Conservation (phyloP, 2,329 filamentous ascomycete genomes). For the Emergomyces africanus region DNA sequence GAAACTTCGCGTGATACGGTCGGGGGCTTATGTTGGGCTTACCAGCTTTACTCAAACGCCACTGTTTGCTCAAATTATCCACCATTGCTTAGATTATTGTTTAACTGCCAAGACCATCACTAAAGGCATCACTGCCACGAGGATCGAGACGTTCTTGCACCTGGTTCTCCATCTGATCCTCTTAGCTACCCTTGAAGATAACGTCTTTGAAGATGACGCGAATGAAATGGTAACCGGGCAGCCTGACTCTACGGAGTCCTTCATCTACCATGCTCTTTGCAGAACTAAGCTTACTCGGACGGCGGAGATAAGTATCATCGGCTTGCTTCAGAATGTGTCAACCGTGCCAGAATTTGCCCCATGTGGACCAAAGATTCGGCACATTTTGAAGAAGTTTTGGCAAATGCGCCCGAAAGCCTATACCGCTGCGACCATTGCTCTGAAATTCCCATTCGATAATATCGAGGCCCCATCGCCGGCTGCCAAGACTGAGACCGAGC, state of each 20-base stretch:
- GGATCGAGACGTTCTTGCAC: constrained; percentile 83
- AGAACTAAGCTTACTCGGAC: constrained; percentile 39
- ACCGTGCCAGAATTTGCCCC: constrained; percentile 63
- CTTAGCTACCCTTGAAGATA: constrained; percentile 75
- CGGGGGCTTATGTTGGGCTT: constrained; percentile 64
- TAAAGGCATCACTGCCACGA: constrained; percentile 62
- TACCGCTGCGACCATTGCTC: constrained; percentile 48
- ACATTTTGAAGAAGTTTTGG: constrained; percentile 74
- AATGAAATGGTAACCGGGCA: constrained; percentile 27
- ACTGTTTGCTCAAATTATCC: constrained; percentile 81
- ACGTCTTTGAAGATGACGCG: constrained; percentile 42
- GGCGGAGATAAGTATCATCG: constrained; percentile 37
- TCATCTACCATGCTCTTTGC: constrained; percentile 57
- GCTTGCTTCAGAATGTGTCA: constrained; percentile 40
- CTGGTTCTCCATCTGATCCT: constrained; percentile 79
- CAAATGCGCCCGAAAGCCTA: constrained; percentile 68
- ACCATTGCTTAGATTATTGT: constrained; percentile 74
- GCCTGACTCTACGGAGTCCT: constrained; percentile 32
- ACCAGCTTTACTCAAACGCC: constrained; percentile 70
- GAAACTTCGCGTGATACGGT: constrained; percentile 59
- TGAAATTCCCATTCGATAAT: constrained; percentile 57
- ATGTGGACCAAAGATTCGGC: constrained; percentile 70
- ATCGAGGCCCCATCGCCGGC: constrained; percentile 76
- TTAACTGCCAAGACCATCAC: constrained; percentile 56
- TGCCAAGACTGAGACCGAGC: constrained; percentile 43